Evolutionary conservation across 2,329 filamentous ascomycete species (phyloP).

Genomic region (Epicoccum sorghinum): DNA sequence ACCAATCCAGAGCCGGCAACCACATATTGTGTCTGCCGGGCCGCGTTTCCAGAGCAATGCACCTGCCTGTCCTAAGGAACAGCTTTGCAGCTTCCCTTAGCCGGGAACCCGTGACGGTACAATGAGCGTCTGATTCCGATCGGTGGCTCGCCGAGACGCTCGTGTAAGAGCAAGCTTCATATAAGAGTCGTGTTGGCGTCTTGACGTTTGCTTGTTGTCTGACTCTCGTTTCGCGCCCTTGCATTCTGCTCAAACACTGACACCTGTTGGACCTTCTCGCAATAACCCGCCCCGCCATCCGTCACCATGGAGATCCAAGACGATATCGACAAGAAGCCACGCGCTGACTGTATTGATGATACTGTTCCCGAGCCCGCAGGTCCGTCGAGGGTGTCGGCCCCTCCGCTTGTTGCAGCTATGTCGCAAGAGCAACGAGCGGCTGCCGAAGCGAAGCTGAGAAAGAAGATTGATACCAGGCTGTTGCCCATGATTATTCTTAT

Average conservation of each 20-base stretch:
- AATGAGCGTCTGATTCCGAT: conserved; percentile 1
- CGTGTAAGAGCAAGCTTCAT: conserved; percentile 18
- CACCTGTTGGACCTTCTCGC: not conserved
- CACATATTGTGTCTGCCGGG: conserved; percentile 2
- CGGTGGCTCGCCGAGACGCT: not conserved
- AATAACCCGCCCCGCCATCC: not conserved
- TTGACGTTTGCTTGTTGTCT: conserved; percentile 3
- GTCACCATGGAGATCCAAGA: conserved; percentile 25
- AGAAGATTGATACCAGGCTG: conserved; percentile 71
- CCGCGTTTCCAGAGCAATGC: not conserved
- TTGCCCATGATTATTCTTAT: conserved; percentile 74
- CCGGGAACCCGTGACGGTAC: conserved; percentile 9
- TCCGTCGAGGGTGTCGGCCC: conserved; percentile 35
- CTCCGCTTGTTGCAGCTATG: conserved; percentile 50
- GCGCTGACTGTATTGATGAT: conserved; percentile 33
- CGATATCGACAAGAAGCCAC: conserved; percentile 28
- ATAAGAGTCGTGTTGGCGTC: conserved; percentile 23
- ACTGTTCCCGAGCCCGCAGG: conserved; percentile 11
- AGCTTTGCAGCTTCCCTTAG: not conserved
- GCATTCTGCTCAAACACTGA: not conserved
- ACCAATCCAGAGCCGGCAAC: conserved; percentile 4
- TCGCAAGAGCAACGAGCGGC: conserved; percentile 58
- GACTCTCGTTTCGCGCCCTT: not conserved
- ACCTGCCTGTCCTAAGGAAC: not conserved
- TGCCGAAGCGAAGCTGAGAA: conserved; percentile 55